Evolutionary conservation across 805 yeast species (phyloP), one percentile per base, ranked within the genome.

Genomic region (Blastobotrys chiropterorum): DNA sequence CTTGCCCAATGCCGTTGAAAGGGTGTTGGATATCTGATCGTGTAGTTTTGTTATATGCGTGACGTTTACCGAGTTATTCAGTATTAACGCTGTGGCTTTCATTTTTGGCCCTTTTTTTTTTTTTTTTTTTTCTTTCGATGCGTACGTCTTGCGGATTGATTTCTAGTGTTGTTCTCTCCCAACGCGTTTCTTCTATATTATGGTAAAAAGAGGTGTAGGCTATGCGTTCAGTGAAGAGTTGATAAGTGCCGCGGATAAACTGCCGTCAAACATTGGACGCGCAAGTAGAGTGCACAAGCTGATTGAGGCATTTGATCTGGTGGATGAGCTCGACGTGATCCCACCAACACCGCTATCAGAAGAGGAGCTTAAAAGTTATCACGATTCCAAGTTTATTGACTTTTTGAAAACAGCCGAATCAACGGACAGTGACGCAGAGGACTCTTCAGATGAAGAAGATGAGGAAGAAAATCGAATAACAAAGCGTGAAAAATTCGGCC

Each of bases 21-120:
- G 72, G 55, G 81, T 82, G 59, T 84, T 84, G 2, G 85, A 77
- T 14, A 87, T 74, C 51, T 78, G 76, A 64, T 87, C 95, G 62
- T 85, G 90, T 60, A 85, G 79, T 44, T 78, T 76, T 0, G 86
- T 72, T 31, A 86, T 84, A 3, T 85, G 77, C 14, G 72, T 58
- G 2, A 60, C 51, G 11, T 26, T 26, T 26, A 26, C 34, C 34
- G 34, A 26, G 34, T 26, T 26, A 26, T 26, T 26, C 34, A 26
- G 34, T 26, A 11, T 26, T 26, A 26, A 26, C 8, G 46, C 15
- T 17, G 26, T 22, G 5, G 11, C 46, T n/a, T 17, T 5, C 19
- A 26, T 15, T 44, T 26, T 17, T 14, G 46, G 17, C 13, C 13
- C 34, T 8, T 17, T 19, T 3, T 13, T 20, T 26, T 14, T 44